Base-by-base conservation (phyloP, 768 basidiomycete species). In the Trametes cubensis region DNA sequence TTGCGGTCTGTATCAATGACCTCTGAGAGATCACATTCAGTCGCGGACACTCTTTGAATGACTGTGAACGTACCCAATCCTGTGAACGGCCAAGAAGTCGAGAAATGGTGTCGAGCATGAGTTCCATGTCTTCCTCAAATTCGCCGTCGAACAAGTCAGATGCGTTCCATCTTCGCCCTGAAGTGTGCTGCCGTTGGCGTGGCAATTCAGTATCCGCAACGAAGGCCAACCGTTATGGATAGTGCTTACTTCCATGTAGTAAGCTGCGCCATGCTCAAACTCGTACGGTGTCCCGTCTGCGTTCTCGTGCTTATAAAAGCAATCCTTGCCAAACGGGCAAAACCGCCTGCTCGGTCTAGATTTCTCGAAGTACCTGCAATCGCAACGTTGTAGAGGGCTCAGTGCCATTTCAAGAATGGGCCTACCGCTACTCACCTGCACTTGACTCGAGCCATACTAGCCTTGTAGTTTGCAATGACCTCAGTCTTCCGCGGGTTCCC, bases 251-350 rank as follows among this genome's bases (percentile, higher is more conserved):
- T 53, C 53, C 41, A 66, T 66, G 34, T 64, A 62, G 39, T 64
- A 47, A 6, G 66, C 63, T 11, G 62, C 69, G 15, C 89, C 89
- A 44, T 83, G 74, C 41, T 71, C 66, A 67, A 89, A 89, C 2
- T 82, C 66, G 64, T 84, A 78, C 0, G 78, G 77, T 10, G 88
- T 83, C 13, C 90, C 91, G 65, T 92, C 90, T 0, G 76, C 74
- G 25, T 87, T 86, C 51, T 76, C 66, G 69, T 94, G 91, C 66
- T 84, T 81, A 70, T 92, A 94, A 71, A 94, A 91, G 70, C 91
- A 94, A 61, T 93, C 91, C 50, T 79, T 78, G 45, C 91, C 91
- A 66, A 90, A 94, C 0, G 89, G 91, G 73, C 91, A 94, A 55
- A 81, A 81, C 0, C 86, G 85, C 49, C 76, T 69, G 47, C 74